Base-by-base conservation (phyloP, 2,329 filamentous ascomycete species). In the Fusarium acutatum region DNA sequence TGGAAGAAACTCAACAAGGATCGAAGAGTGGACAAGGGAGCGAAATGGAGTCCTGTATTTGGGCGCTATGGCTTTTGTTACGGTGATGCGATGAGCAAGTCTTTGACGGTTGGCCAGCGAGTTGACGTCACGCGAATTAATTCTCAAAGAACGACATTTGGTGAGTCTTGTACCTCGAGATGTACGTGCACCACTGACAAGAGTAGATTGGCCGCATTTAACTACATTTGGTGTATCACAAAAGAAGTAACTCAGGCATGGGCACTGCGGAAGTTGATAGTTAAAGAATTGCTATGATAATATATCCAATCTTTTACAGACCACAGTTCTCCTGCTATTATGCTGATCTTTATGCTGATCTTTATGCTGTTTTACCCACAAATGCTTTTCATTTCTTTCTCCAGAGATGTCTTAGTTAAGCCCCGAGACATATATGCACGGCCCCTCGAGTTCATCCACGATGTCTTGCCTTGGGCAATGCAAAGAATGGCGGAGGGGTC, bases 1-100 rank as follows among this genome's bases (percentile, higher is more conserved):
- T 77, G 74, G 75, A 77, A 77, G 54, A 77, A 76, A 17, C 44
- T 77, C 5, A 77, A 77, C 57, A 76, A 76, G 15, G 75, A 77
- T 20, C 56, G 75, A 10, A 60, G 75, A 34, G 75, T 77, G 1
- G 75, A 77, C 17, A 66, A 56, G 5, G 75, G 75, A 2, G 74
- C 72, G 1, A 76, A 77, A 40, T 77, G 76, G 22, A 77, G 72
- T 7, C 75, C 75, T 9, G 75, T 77, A 2, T 77, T 77, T 56
- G 75, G 75, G 12, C 67, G 75, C 0, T 77, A 77, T 10, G 75
- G 75, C 1, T 77, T 76, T 7, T 77, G 75, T 13, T 76, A 74
- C 14, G 75, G 75, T 3, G 44, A 57, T 8, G 67, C 62, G 0
- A 49, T n/a, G 1, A 72, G 40, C 1, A 59, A 58, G 30, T 53